phyloP scores from a whole-genome alignment of 345 rosid species.

The Arabidopsis suecica region DNA sequence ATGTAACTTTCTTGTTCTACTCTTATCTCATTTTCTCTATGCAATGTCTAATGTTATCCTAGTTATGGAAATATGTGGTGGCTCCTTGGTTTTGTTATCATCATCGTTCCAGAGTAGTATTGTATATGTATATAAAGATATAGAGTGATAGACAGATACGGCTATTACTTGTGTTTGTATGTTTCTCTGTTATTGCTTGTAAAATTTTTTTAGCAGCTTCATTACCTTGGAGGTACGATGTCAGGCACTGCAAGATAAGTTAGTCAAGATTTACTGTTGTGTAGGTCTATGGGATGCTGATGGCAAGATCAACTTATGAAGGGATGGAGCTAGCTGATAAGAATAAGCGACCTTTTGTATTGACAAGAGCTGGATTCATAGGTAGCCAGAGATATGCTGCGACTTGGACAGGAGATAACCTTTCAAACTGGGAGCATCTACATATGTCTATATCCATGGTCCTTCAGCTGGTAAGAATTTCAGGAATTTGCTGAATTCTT shows the following conservation, averaged over 20 bases:
- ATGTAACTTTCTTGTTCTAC: slow-evolving; percentile 54
- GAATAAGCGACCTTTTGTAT: slow-evolving; percentile 87
- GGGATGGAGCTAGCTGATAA: slow-evolving; percentile 78
- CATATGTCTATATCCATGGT: slow-evolving; percentile 92
- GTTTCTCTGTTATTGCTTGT: slow-evolving; percentile 7
- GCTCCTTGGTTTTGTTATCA: neutral
- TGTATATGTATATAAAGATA: neutral
- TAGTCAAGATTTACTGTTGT: slow-evolving; percentile 12
- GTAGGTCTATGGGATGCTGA: slow-evolving; percentile 89
- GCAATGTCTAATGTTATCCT: neutral
- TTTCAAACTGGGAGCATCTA: slow-evolving; percentile 91
- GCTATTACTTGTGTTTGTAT: slow-evolving; percentile 1
- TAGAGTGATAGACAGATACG: neutral
- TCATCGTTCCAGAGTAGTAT: slow-evolving; percentile 6
- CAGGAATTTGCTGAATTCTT: slow-evolving; percentile 5
- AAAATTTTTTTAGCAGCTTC: neutral
- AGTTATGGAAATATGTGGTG: slow-evolving; percentile 1
- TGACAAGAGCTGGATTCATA: slow-evolving; percentile 93
- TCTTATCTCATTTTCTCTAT: slow-evolving; percentile 4
- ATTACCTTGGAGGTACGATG: slow-evolving; percentile 1
- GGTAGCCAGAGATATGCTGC: slow-evolving; percentile 94
- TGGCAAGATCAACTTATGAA: slow-evolving; percentile 92
- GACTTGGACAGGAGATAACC: slow-evolving; percentile 96
- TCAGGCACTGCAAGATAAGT: slow-evolving; percentile 12
- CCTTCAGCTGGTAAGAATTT: slow-evolving; percentile 85